Percentiles rank a stretch among this genome's conserved stretches.
Evolutionary conservation across 192 early-diverging fungal genomes (phyloP).

Genomic region (Coemansia sp.): DNA sequence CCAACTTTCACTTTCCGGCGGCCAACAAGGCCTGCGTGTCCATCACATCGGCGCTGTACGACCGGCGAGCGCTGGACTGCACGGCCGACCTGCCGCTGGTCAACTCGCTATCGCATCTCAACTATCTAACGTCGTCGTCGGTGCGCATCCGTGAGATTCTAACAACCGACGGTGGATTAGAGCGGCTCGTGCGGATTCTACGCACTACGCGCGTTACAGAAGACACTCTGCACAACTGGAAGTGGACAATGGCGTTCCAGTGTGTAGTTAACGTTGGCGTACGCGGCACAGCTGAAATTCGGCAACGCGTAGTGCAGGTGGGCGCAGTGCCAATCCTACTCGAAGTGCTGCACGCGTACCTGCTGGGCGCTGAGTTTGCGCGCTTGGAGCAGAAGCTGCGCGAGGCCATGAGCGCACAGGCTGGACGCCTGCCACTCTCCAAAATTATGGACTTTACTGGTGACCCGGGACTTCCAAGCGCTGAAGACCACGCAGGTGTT

Average conservation of each 20-base stretch:
- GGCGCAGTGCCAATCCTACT: slow-evolving; percentile 82
- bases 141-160: slow-evolving; percentile 79
- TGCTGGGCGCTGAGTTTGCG: slow-evolving; percentile 33
- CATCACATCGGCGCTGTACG: slow-evolving; percentile 79
- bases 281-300: slow-evolving; percentile 72
- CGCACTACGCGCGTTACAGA: slow-evolving; percentile 63
- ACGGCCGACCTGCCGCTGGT: slow-evolving; percentile 83
- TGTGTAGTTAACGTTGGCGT: slow-evolving; percentile 86
- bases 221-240: slow-evolving; percentile 70
- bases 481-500: slow-evolving; percentile 34
- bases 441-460: slow-evolving; percentile 40
- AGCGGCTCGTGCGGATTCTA: slow-evolving; percentile 80
- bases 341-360: slow-evolving; percentile 62
- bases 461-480: slow-evolving; percentile 9
- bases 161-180: slow-evolving; percentile 82
- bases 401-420: slow-evolving; percentile 32
- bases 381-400: slow-evolving; percentile 48
- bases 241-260: slow-evolving; percentile 80
- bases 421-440: slow-evolving; percentile 18
- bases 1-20: slow-evolving; percentile 75
- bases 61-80: slow-evolving; percentile 92
- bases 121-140: slow-evolving; percentile 78
- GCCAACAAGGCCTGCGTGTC: slow-evolving; percentile 77
- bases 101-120: slow-evolving; percentile 84
- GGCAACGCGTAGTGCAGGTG: slow-evolving; percentile 80